Conservation (phyloP, 208 protist genomes). For the Wallacemonas sp. region DNA sequence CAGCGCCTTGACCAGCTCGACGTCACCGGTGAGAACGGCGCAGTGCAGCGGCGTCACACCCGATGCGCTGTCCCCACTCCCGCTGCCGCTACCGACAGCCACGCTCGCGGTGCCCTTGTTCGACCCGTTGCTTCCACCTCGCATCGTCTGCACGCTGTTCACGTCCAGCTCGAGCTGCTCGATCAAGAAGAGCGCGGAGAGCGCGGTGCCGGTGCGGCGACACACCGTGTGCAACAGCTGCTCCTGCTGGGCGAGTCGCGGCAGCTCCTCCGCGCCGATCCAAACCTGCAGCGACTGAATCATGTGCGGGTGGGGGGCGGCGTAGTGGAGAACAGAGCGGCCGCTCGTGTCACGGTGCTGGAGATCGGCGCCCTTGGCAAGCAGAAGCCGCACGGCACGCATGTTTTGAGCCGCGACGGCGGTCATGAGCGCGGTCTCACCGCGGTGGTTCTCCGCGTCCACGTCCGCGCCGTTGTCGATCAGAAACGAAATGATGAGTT, state of each 20-base stretch:
- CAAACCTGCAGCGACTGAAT: slow-evolving; percentile 51
- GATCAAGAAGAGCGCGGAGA: slow-evolving; percentile 61
- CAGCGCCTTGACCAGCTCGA: slow-evolving; percentile 54
- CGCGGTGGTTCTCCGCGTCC: slow-evolving; percentile 37
- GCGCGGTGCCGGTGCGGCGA: slow-evolving; percentile 30
- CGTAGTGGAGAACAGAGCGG: slow-evolving; percentile 52
- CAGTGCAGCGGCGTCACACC: slow-evolving; percentile 72
- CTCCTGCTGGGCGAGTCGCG: slow-evolving; percentile 22
- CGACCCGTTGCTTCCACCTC: no score
- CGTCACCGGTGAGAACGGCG: slow-evolving; percentile 53
- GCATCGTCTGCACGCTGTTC: no score
- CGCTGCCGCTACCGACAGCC: neutral
- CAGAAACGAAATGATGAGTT: slow-evolving; percentile 63
- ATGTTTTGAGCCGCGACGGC: slow-evolving; percentile 55
- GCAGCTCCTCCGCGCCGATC: slow-evolving; percentile 40
- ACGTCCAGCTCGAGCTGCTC: slow-evolving; percentile 65
- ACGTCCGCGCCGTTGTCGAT: slow-evolving; percentile 76
- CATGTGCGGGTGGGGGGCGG: slow-evolving; percentile 48
- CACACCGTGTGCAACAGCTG: slow-evolving; percentile 63
- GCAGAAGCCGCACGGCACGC: slow-evolving; percentile 39
- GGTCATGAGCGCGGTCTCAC: slow-evolving; percentile 82
- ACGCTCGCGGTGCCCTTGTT: neutral
- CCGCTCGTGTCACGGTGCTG: slow-evolving; percentile 38
- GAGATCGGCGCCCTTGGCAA: slow-evolving; percentile 58
- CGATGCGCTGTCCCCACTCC: slow-evolving; percentile 22